Conservation (phyloP, 2,329 filamentous ascomycete genomes). For the Periconia digitata region DNA sequence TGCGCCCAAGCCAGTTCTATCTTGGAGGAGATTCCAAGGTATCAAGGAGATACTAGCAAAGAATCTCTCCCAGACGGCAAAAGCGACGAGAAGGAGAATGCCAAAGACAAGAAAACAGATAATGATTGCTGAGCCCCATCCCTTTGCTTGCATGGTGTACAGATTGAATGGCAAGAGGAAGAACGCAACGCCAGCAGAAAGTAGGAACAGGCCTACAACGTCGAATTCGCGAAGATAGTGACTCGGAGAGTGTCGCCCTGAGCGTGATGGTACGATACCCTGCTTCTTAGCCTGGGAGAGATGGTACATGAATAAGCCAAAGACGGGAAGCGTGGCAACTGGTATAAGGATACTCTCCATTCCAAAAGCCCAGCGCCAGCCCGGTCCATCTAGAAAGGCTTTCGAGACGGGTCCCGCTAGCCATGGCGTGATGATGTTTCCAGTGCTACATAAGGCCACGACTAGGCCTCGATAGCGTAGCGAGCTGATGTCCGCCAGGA, state of each 20-base stretch:
- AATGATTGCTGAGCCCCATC: conserved; percentile 40
- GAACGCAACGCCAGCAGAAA: conserved; percentile 62
- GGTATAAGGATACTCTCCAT: too few relatives aligned
- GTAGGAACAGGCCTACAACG: conserved; percentile 60
- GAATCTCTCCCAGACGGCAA: conserved; percentile 44
- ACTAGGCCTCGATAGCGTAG: conserved; percentile 65
- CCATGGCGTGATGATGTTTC: conserved; percentile 23
- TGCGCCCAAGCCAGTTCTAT: conserved; percentile 55
- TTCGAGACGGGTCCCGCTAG: conserved; percentile 22
- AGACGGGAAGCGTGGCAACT: conserved; percentile 61
- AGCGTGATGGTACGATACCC: conserved; percentile 49
- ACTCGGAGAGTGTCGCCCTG: conserved; percentile 47
- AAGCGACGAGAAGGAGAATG: conserved; percentile 34
- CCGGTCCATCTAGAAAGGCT: conserved; percentile 49
- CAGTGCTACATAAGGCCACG: conserved; percentile 49
- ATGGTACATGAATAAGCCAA: conserved; percentile 57
- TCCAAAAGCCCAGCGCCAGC: conserved; percentile 70
- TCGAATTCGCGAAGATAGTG: conserved; percentile 66
- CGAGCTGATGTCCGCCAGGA: conserved; percentile 67
- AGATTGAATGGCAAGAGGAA: conserved; percentile 71
- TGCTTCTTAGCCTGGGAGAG: conserved; percentile 60
- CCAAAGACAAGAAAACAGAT: conserved; percentile 44
- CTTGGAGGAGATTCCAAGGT: conserved; percentile 49
- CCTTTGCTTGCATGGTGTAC: conserved; percentile 25
- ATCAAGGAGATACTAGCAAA: conserved; percentile 45